Evolutionary conservation across 345 rosid genomes (phyloP), one percentile per base, ranked within the genome.

Genomic region (Gossypium arboreum): DNA sequence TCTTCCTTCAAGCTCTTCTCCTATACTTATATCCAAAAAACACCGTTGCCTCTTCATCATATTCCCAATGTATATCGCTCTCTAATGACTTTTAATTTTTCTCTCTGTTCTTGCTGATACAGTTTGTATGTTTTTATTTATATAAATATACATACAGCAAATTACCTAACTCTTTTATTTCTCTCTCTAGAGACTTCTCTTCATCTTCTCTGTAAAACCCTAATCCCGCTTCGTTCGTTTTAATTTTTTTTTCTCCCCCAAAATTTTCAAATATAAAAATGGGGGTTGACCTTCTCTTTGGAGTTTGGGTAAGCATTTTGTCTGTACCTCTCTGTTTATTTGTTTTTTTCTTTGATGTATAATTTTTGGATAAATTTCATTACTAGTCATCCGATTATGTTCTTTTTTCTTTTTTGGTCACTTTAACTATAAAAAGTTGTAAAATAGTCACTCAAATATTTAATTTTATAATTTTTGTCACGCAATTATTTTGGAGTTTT

Each of bases 1-100:
- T 82, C 99, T 88, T 12, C 99, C 99, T 81, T 93, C 98, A 7
- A 93, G 88, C 81, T 95, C 98, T 6, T 89, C 97, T 2, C 97
- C 97, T 51, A 93, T 88, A 83, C 92, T 84, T 18, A 95, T 84
- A 84, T 95, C 99, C 84, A 95, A 78, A 83, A 72, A 95, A 67
- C 98, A 93, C 81, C 85, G 84, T 20, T 87, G 85, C 78, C 85
- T 85, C 63, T 58, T 58, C 98, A 89, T 88, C 81, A 73, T 56
- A 67, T 61, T 69, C 48, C 73, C 73, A 6, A 20, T 75, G 61
- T 48, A 18, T 20, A 24, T 55, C 8, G 29, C 67, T 74, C 69
- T 77, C 54, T 29, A 13, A 59, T n/a, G 25, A 2, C 9, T 29
- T 62, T 39, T 60, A 25, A 4, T 15, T 50, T 45, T 68, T 63